phyloP scores from a whole-genome alignment of 306 rosid species.

The Cicer judaicum region DNA sequence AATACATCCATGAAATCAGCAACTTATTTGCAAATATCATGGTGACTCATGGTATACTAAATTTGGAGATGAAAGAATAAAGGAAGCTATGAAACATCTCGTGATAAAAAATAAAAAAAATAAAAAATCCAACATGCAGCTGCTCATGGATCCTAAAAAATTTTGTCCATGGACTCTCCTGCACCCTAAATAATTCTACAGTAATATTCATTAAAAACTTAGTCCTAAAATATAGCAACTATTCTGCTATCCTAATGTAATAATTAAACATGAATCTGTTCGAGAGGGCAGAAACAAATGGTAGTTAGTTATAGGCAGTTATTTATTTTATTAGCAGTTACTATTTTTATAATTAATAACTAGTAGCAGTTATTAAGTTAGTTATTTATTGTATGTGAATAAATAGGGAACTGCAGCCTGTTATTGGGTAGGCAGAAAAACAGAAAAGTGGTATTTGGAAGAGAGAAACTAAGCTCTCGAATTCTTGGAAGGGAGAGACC shows the following conservation, averaged over 20 bases:
- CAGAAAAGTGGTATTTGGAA: no score
- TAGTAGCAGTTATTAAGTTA: no score
- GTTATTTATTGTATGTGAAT: no score
- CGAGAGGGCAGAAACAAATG: no score
- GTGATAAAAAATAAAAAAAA: background rate
- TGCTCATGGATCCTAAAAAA: slow-evolving; percentile 14
- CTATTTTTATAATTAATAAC: no score
- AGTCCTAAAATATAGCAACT: background rate
- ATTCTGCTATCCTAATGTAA: slow-evolving; percentile 23
- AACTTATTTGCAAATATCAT: slow-evolving; percentile 30
- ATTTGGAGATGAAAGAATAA: slow-evolving; percentile 34
- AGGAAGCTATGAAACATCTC: slow-evolving; percentile 23
- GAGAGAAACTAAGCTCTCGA: no score
- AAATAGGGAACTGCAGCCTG: no score
- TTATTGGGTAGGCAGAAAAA: no score
- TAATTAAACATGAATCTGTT: slow-evolving; percentile 8
- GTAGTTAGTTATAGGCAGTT: no score
- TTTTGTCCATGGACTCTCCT: slow-evolving; percentile 14
- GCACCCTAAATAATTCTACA: slow-evolving; percentile 1
- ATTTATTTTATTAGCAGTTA: no score
- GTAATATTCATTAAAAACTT: slow-evolving; percentile 22
- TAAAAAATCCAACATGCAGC: slow-evolving; percentile 6
- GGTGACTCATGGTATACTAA: slow-evolving; percentile 14
- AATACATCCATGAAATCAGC: slow-evolving; percentile 35
- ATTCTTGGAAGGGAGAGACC: no score